Percentiles rank a stretch among this genome's conserved stretches.
phyloP scores from a whole-genome alignment of 805 yeast species.

The Torulaspora indica region DNA sequence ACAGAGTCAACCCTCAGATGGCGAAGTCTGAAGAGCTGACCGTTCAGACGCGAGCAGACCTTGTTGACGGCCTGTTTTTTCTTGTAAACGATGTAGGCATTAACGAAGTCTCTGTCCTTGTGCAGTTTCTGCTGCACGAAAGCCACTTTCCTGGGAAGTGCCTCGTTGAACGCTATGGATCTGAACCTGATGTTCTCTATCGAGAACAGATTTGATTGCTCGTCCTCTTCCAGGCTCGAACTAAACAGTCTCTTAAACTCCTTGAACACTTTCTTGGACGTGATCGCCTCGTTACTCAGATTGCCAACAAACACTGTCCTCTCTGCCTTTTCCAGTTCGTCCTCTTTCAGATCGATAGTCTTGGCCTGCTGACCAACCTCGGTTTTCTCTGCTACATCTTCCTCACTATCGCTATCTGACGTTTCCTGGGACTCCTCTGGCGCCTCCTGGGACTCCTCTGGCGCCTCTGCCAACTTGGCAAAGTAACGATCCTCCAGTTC shows the following conservation, averaged over 20 bases:
- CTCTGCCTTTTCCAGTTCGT: slow-evolving; percentile 77
- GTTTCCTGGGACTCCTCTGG: slow-evolving; percentile 2
- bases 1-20: slow-evolving; percentile 90
- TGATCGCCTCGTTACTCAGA: slow-evolving; percentile 59
- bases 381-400: slow-evolving; percentile 24
- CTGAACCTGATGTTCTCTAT: slow-evolving; percentile 82
- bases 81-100: slow-evolving; percentile 81
- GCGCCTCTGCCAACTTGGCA: slow-evolving; percentile 44
- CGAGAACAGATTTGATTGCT: slow-evolving; percentile 26
- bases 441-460: not conserved
- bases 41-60: slow-evolving; percentile 51
- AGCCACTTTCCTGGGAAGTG: slow-evolving; percentile 88
- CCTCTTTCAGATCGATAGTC: slow-evolving; percentile 55
- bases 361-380: slow-evolving; percentile 39
- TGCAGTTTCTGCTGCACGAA: slow-evolving; percentile 75
- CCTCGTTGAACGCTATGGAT: slow-evolving; percentile 83
- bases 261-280: slow-evolving; percentile 56
- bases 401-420: not conserved
- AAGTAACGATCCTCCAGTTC: slow-evolving; percentile 55
- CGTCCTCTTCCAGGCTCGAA: slow-evolving; percentile 14
- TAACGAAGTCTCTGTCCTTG: slow-evolving; percentile 70
- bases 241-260: slow-evolving; percentile 60
- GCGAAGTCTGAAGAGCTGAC: slow-evolving; percentile 57
- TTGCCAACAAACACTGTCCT: slow-evolving; percentile 87
- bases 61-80: slow-evolving; percentile 42